These are phyloP conservation scores for Oryza rufipogon DNA, from an alignment of 176 grass and related monocot genomes.

Conservation along the genomic window DNA sequence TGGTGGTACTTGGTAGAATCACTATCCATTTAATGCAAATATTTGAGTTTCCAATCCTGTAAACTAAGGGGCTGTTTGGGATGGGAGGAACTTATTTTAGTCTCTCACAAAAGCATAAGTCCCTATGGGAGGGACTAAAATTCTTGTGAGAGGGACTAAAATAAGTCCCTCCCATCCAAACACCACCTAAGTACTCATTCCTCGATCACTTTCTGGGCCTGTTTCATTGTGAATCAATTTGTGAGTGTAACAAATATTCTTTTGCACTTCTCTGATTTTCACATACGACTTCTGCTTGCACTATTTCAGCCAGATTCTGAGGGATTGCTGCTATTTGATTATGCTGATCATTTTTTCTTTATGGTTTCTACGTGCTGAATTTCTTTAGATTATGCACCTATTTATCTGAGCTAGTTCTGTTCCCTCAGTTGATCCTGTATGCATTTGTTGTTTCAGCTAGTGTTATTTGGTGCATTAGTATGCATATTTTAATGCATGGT, in stretches of 20 bases:
- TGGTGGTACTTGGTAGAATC: not conserved
- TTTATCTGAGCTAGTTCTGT: slow-evolving; percentile 1
- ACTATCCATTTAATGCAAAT: not conserved
- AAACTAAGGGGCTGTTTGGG: too few species aligned
- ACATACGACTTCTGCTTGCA: not conserved
- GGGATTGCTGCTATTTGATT: not conserved
- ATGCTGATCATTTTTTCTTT: not conserved
- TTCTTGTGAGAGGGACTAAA: too few species aligned
- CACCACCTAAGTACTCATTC: not conserved
- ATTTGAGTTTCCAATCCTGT: not conserved
- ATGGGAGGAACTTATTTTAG: too few species aligned
- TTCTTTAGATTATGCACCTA: not conserved
- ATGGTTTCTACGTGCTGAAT: not conserved
- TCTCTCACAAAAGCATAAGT: too few species aligned
- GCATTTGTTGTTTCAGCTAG: not conserved
- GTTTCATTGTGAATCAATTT: not conserved
- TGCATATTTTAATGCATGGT: not conserved
- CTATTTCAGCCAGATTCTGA: not conserved
- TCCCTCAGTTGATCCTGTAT: not conserved
- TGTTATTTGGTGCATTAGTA: not conserved
- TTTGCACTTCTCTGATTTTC: not conserved
- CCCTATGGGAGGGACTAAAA: too few species aligned
- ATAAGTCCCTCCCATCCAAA: too few species aligned
- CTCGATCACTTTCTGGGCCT: not conserved
- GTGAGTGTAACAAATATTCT: not conserved